Evolutionary conservation across 202 grass and related monocot genomes (phyloP).

Genomic region (Carex sylvatica): DNA sequence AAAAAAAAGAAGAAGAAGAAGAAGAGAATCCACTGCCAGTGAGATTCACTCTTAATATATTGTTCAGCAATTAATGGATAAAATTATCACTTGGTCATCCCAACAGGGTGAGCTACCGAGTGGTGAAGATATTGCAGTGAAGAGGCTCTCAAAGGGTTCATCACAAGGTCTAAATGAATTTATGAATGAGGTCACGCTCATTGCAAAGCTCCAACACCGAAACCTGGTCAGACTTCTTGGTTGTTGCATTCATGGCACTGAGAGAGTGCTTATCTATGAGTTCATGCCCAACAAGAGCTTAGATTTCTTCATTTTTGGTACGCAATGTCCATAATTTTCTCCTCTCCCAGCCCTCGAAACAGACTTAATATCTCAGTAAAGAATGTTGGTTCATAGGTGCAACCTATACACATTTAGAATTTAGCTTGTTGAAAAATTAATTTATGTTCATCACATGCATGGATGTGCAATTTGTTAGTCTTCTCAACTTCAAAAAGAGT

Average conservation of each 20-base stretch:
- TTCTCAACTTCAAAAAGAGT: neutral
- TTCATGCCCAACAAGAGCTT: constrained; percentile 71
- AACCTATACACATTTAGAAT: neutral
- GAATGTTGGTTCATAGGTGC: neutral
- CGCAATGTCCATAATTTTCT: neutral
- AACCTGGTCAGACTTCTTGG: constrained; percentile 64
- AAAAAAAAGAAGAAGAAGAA: neutral
- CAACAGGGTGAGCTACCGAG: constrained; percentile 41
- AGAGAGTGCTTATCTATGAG: constrained; percentile 60
- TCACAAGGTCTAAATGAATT: constrained; percentile 62
- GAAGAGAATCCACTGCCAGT: neutral
- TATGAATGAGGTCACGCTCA: constrained; percentile 49
- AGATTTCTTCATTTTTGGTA: constrained; percentile 77
- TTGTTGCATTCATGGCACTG: constrained; percentile 58
- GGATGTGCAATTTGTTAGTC: neutral
- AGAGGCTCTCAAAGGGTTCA: constrained; percentile 42
- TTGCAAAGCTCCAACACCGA: constrained; percentile 66
- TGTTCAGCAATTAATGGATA: constrained; percentile 32
- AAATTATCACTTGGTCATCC: constrained; percentile 35
- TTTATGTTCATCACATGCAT: neutral
- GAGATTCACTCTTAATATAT: neutral
- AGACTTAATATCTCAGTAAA: neutral
- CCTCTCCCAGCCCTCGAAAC: neutral
- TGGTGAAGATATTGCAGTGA: constrained; percentile 58
- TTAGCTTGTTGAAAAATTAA: neutral